Conservation (phyloP, 2,329 filamentous ascomycete genomes). For the Fusarium humuli region DNA sequence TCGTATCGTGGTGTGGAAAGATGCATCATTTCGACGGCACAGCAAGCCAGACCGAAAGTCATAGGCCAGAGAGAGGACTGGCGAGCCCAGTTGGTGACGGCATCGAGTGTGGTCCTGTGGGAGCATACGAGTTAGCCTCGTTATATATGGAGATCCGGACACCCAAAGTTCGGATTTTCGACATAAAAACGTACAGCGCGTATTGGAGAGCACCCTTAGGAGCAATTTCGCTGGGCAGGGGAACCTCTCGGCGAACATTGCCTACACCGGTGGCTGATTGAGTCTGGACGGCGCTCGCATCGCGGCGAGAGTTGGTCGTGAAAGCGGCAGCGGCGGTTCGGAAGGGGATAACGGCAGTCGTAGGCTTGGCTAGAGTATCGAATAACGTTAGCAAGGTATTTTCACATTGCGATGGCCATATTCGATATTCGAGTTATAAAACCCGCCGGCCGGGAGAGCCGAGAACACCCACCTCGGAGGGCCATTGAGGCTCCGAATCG, state of each 20-base stretch:
- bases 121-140: not conserved
- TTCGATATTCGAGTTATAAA: constrained; percentile 36
- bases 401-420: constrained; percentile 11
- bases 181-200: constrained; percentile 74
- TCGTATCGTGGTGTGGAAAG: constrained; percentile 89
- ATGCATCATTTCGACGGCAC: constrained; percentile 94
- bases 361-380: constrained; percentile 70
- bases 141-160: not conserved
- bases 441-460: constrained; percentile 31
- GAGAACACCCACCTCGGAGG: constrained; percentile 59
- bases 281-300: constrained; percentile 68
- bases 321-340: constrained; percentile 71
- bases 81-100: constrained; percentile 84
- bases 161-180: not conserved
- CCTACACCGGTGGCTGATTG: constrained; percentile 66
- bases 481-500: constrained; percentile 65
- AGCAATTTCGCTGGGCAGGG: constrained; percentile 79
- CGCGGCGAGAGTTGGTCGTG: constrained; percentile 74
- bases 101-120: constrained; percentile 78
- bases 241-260: constrained; percentile 75
- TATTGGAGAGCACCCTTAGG: constrained; percentile 87
- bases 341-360: constrained; percentile 71
- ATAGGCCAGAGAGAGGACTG: constrained; percentile 90
- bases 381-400: constrained; percentile 16
- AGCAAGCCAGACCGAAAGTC: constrained; percentile 90